Evolutionary conservation across 495 filamentous ascomycete genomes (phyloP).

Genomic region (Wilcoxina mikolae): DNA sequence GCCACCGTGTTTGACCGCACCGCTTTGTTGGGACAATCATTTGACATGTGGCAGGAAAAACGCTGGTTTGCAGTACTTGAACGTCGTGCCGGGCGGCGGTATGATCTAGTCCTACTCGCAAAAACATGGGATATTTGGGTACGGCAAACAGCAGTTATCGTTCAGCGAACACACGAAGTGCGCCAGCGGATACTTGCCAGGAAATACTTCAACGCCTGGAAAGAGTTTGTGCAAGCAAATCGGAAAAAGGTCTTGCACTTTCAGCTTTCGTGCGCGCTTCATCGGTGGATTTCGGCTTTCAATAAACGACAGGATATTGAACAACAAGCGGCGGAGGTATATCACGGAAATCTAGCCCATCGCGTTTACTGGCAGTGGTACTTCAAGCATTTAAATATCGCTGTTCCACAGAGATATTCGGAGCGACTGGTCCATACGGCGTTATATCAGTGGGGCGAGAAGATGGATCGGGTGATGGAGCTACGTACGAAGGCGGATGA

Average conservation of each 20-base stretch:
- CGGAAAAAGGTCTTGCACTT: conserved; percentile 20
- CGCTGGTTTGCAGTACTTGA: conserved; percentile 23
- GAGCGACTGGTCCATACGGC: background rate
- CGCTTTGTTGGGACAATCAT: conserved; percentile 8
- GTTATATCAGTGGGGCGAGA: conserved; percentile 16
- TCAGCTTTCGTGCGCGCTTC: conserved; percentile 19
- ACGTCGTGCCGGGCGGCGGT: conserved; percentile 11
- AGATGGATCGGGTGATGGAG: conserved; percentile 13
- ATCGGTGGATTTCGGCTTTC: conserved; percentile 15
- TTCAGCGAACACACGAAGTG: conserved; percentile 24
- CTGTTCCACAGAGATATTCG: conserved; percentile 10
- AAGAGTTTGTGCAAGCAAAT: conserved; percentile 14
- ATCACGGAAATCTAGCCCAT: conserved; percentile 16
- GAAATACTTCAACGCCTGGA: conserved; percentile 28
- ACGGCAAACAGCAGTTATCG: conserved; percentile 22
- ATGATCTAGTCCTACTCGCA: conserved; percentile 17
- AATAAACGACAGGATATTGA: conserved; percentile 4
- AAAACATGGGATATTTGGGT: conserved; percentile 20
- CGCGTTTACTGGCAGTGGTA: conserved; percentile 27
- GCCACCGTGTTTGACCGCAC: conserved; percentile 6
- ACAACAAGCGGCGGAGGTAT: conserved; percentile 13
- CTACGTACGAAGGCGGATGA: conserved; percentile 21
- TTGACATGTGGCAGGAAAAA: conserved; percentile 23
- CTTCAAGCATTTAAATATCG: conserved; percentile 18
- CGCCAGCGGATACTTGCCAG: conserved; percentile 23